Percentiles rank a stretch among this genome's conserved stretches.
Evolutionary conservation across 2,329 filamentous ascomycete genomes (phyloP).

Genomic region (Whalleya microplaca): DNA sequence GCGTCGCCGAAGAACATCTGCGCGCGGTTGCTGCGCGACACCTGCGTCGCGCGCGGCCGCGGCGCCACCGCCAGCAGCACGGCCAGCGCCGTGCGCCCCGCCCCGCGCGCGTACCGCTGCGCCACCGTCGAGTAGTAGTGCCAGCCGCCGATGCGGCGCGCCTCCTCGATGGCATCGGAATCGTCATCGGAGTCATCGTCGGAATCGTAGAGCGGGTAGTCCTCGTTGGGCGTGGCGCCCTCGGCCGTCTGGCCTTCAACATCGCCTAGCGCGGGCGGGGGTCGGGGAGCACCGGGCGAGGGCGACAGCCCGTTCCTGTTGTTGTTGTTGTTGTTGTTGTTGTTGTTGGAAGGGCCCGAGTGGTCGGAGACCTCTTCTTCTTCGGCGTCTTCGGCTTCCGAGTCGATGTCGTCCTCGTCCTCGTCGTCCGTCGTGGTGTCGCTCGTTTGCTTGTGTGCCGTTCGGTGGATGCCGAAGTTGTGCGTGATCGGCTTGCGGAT

Average conservation of each 20-base stretch:
- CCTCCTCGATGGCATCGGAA: constrained; percentile 76
- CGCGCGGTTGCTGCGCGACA: constrained; percentile 61
- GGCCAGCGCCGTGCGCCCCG: constrained; percentile 47
- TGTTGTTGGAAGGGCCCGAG: constrained; percentile 7
- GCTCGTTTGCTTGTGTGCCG: constrained; percentile 73
- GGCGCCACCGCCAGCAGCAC: constrained; percentile 58
- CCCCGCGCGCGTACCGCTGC: constrained; percentile 46
- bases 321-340: background rate
- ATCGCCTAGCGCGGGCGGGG: constrained; percentile 50
- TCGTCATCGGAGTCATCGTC: constrained; percentile 81
- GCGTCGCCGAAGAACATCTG: constrained; percentile 57
- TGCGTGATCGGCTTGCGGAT: constrained; percentile 91
- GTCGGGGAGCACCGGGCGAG: constrained; percentile 25
- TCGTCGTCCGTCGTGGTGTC: constrained; percentile 78
- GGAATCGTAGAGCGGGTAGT: constrained; percentile 89
- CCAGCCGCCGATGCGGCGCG: constrained; percentile 75
- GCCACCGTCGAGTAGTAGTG: constrained; percentile 70
- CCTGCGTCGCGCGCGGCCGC: constrained; percentile 55
- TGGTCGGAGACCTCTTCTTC: constrained; percentile 46
- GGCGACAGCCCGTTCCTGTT: constrained; percentile 25
- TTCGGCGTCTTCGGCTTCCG: constrained; percentile 62
- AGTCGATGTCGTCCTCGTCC: constrained; percentile 70
- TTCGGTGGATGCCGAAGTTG: constrained; percentile 86
- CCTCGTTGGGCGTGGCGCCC: constrained; percentile 62
- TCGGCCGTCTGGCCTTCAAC: constrained; percentile 82